Evolutionary conservation across 106 monocot species (phyloP).

Genomic region (Iris macrosiphon): DNA sequence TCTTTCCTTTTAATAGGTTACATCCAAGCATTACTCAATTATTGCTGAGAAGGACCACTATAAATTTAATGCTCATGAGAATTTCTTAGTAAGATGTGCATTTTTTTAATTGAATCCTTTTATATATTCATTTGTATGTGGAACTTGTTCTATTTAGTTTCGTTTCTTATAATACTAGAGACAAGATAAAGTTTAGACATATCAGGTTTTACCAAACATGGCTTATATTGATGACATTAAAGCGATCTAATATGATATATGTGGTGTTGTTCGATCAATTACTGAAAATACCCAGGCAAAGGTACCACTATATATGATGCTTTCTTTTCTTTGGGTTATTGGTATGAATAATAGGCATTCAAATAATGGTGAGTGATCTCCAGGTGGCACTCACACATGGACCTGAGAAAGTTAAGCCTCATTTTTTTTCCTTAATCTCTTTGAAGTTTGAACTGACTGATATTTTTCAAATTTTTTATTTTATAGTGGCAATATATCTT

Average conservation of each 20-base stretch:
- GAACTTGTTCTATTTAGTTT: neutral
- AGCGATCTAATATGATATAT: constrained; percentile 74
- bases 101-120: neutral
- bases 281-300: constrained; percentile 52
- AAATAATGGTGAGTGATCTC: neutral
- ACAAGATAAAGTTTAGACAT: too few species aligned
- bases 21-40: constrained; percentile 76
- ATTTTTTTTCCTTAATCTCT: too few species aligned
- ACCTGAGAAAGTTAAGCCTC: constrained; percentile 61
- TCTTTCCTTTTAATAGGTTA: too few species aligned
- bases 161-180: too few species aligned
- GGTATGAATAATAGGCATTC: too few species aligned
- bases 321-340: too few species aligned
- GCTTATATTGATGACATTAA: constrained; percentile 69
- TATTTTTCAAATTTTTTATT: too few species aligned
- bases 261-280: constrained; percentile 60
- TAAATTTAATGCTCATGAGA: constrained; percentile 59
- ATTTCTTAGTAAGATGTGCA: constrained; percentile 64
- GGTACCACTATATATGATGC: constrained; percentile 28
- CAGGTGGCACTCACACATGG: constrained; percentile 73
- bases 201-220: constrained; percentile 89
- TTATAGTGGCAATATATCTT: too few species aligned
- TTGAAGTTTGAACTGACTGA: too few species aligned
- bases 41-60: constrained; percentile 74
- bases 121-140: neutral